These are phyloP conservation scores for Suillus discolor DNA, from an alignment of 768 basidiomycete genomes.

Conservation along the genomic window DNA sequence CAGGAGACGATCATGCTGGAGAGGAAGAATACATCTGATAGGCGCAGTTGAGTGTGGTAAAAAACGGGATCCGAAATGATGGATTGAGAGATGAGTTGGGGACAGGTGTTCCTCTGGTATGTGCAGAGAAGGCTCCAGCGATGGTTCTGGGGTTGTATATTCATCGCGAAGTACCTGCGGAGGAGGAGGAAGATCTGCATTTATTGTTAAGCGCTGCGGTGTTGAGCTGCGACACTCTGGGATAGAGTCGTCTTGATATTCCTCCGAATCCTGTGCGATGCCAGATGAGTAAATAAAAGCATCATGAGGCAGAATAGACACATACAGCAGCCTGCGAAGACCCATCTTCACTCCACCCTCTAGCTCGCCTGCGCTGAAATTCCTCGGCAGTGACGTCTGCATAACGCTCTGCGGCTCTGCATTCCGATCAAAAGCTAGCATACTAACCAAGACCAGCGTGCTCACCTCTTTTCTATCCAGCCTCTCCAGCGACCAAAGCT, in stretches of 20 bases:
- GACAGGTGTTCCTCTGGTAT: conserved; percentile 51
- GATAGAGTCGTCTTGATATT: conserved; percentile 9
- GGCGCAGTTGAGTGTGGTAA: conserved; percentile 76
- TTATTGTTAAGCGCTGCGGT: conserved; percentile 49
- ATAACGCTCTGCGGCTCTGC: conserved; percentile 85
- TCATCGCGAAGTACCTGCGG: conserved; percentile 11
- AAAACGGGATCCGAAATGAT: conserved; percentile 85
- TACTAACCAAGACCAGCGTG: not conserved
- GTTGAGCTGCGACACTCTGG: conserved; percentile 15
- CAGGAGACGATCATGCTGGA: conserved; percentile 64
- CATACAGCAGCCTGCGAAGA: conserved; percentile 20
- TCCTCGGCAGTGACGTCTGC: conserved; percentile 64
- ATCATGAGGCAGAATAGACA: conserved; percentile 4
- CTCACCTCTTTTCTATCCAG: conserved; percentile 87
- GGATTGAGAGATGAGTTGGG: conserved; percentile 68
- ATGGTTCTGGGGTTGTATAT: conserved; percentile 12
- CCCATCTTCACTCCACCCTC: conserved; percentile 69
- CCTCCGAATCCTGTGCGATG: conserved; percentile 12
- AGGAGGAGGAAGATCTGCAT: conserved; percentile 31
- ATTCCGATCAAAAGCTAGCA: conserved; percentile 8
- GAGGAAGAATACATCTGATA: conserved; percentile 75
- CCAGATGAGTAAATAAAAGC: conserved; percentile 7
- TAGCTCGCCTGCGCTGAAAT: conserved; percentile 52
- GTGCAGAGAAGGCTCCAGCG: conserved; percentile 30
- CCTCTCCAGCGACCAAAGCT: conserved; percentile 87